A percentile compares a stretch with the other conserved stretches of the same genome.
phyloP scores from a whole-genome alignment of 768 basidiomycete genomes.

The Xanthoconium stramineum region DNA sequence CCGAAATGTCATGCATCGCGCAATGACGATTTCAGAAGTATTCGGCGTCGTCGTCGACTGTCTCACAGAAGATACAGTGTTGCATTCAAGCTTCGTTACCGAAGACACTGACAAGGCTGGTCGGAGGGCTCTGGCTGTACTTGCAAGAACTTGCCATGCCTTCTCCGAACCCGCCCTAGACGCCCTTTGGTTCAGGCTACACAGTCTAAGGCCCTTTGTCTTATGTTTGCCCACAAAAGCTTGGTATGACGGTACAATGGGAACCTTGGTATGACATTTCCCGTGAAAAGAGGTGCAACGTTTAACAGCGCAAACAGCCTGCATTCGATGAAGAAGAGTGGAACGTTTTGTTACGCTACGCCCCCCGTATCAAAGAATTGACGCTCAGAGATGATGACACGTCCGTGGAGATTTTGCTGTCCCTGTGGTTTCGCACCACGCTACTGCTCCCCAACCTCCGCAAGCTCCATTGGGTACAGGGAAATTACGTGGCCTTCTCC shows the following conservation, averaged over 20 bases:
- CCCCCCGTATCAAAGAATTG: conserved; percentile 10
- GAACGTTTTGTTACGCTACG: conserved; percentile 1
- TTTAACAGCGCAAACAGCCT: not conserved
- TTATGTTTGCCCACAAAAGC: conserved; percentile 1
- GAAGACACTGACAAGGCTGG: not conserved
- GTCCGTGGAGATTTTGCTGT: conserved; percentile 2
- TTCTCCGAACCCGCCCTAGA: conserved; percentile 16
- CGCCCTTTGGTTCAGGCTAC: conserved; percentile 11
- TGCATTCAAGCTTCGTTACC: fast-evolving
- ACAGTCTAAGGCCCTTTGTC: conserved; percentile 5
- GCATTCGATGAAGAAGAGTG: conserved; percentile 2
- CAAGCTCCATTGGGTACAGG: not conserved
- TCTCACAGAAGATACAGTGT: not conserved
- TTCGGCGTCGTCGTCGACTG: not conserved
- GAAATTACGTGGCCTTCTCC: not conserved
- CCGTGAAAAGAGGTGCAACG: not conserved
- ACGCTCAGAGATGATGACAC: not conserved
- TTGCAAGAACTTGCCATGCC: conserved; percentile 13
- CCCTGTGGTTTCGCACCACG: not conserved
- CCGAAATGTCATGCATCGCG: not conserved
- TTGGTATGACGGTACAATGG: not conserved
- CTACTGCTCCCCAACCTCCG: conserved; percentile 11
- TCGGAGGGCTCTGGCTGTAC: conserved; percentile 2
- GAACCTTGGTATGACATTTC: not conserved
- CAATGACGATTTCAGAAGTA: conserved; percentile 3